Evolutionary conservation across 805 yeast species (phyloP).

Genomic region (Monosporozyma solicola): DNA sequence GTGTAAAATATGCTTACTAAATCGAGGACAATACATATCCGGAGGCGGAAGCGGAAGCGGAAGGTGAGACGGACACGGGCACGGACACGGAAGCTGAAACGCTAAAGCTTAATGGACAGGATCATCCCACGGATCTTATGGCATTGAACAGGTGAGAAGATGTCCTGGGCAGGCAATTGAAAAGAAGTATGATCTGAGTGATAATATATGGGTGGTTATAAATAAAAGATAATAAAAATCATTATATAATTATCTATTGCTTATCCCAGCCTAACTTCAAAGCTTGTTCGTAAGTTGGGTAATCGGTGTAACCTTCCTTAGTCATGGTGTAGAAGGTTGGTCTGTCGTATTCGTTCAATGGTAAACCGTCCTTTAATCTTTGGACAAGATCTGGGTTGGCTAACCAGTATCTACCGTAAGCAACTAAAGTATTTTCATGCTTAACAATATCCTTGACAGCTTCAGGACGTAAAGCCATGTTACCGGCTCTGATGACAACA

Average conservation of each 20-base stretch:
- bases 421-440: constrained; percentile 37
- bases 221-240: background rate
- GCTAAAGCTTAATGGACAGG: background rate
- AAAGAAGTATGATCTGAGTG: background rate
- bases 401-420: constrained; percentile 40
- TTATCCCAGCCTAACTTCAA: constrained; percentile 13
- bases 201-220: background rate
- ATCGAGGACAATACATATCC: background rate
- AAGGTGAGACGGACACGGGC: background rate
- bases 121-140: background rate
- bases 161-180: no score
- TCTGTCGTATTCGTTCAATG: constrained; percentile 40
- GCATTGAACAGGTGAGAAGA: no score
- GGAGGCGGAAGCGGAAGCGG: background rate
- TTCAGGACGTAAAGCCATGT: constrained; percentile 23
- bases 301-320: constrained; percentile 38
- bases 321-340: constrained; percentile 36
- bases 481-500: constrained; percentile 35
- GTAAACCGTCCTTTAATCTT: constrained; percentile 34
- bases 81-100: background rate
- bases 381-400: constrained; percentile 48
- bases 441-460: constrained; percentile 24
- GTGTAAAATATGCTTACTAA: no score
- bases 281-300: constrained; percentile 31
- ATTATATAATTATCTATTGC: background rate